Base-by-base conservation (phyloP, 2,329 filamentous ascomycete genomes). In the Fusarium torreyae region DNA sequence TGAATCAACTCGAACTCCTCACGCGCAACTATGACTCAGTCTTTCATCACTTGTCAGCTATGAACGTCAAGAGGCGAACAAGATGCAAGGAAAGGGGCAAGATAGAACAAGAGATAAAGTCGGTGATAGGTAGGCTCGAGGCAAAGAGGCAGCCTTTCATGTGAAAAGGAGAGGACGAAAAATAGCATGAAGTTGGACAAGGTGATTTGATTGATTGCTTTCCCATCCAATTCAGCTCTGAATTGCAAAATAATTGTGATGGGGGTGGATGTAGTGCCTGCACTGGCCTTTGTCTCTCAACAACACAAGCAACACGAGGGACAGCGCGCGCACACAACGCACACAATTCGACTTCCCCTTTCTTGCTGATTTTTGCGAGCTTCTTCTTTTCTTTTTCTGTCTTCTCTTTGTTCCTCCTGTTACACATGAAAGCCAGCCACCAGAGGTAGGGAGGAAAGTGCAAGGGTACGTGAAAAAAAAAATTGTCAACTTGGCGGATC, bases 11-110 rank as follows among this genome's bases (percentile, higher is more conserved):
- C 44, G 46, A 66, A 33, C 20, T 43, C 31, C 63, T 66, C 66
- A 69, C 48, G 55, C 61, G 61, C 44, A 66, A 49, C 22, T 57
- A 70, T 74, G 72, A 74, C 56, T 74, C 72, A 73, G 53, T 53
- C 45, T 44, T 45, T 34, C 36, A 54, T 66, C 60, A 61, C 44
- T 63, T 34, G 49, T 69, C 60, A 70, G 60, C 44, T 53, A 63
- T 24, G 46, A 38, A 68, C 34, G 50, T 28, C 36, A 13, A 63
- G 66, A 57, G 66, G 66, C 65, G 34, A 66, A 61, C 44, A 15
- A 57, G 50, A 50, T 42, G 18, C 42, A 45, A 67, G 33, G 49
- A 69, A 63, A 51, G 55, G 66, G 66, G 52, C 28, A 44, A 61
- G n/a, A 59, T 45, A 46, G 49, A 24, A 42, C 24, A 44, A 26